These are phyloP conservation scores for Fusarium austroafricanum DNA, from an alignment of 2,329 filamentous ascomycete genomes.

Conservation along the genomic window DNA sequence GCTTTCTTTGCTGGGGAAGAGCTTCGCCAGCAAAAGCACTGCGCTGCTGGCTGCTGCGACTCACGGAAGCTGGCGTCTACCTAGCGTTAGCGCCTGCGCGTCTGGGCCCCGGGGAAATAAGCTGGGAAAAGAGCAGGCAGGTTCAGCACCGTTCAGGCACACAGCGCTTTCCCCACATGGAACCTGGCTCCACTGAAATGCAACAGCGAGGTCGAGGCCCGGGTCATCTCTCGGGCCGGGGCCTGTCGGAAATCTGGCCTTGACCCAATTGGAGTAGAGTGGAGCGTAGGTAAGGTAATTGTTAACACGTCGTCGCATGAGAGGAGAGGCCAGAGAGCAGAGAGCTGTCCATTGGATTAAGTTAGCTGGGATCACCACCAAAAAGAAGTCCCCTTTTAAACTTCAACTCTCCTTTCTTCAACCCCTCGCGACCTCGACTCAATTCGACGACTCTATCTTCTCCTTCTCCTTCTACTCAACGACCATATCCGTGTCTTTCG, in stretches of 20 bases:
- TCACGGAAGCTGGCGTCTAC: conserved; percentile 35
- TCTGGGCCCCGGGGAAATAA: conserved; percentile 37
- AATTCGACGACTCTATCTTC: conserved; percentile 26
- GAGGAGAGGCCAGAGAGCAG: conserved; percentile 29
- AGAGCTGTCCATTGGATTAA: conserved; percentile 28
- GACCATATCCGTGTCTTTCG: conserved; percentile 6
- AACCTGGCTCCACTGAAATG: conserved; percentile 13
- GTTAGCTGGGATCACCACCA: conserved; percentile 28
- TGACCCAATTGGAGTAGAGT: conserved; percentile 28
- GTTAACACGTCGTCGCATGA: conserved; percentile 41
- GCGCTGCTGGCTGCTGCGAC: conserved; percentile 19
- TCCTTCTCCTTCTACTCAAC: conserved; percentile 17
- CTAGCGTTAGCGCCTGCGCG: conserved; percentile 39
- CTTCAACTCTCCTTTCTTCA: conserved; percentile 38
- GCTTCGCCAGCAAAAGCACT: conserved; percentile 39
- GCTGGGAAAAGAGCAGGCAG: conserved; percentile 33
- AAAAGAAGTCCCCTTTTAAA: conserved; percentile 41
- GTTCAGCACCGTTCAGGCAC: neutral
- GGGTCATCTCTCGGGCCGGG: conserved; percentile 30
- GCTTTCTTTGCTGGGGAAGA: conserved; percentile 36
- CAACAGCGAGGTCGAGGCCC: neutral
- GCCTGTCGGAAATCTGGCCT: conserved; percentile 23
- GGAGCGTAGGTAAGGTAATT: conserved; percentile 34
- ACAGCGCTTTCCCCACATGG: conserved; percentile 16
- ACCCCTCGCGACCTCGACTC: conserved; percentile 21